phyloP scores from a whole-genome alignment of 2,329 filamentous ascomycete genomes.

The Myotisia sp. region DNA sequence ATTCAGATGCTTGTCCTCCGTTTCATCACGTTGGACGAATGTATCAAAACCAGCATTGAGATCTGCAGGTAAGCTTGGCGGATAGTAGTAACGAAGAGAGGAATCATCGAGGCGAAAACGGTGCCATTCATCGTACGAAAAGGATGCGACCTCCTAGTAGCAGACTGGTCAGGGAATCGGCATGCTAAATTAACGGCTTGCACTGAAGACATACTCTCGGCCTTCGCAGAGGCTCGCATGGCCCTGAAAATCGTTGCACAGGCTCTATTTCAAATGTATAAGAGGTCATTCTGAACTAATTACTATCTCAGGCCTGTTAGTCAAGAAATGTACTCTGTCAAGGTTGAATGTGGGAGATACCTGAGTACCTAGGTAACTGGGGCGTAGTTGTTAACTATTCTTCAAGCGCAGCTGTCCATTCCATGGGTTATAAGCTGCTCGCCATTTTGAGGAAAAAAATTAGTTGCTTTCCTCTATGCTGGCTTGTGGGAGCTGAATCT shows the following conservation, averaged over 20 bases:
- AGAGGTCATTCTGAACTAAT: too few relatives aligned
- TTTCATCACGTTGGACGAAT: slow-evolving; percentile 72
- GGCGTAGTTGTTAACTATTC: too few relatives aligned
- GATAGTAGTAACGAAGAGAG: slow-evolving; percentile 79
- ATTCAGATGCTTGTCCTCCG: slow-evolving; percentile 73
- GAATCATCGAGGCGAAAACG: slow-evolving; percentile 60
- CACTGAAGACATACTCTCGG: slow-evolving; percentile 60
- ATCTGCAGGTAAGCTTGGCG: slow-evolving; percentile 55
- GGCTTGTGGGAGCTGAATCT: too few relatives aligned
- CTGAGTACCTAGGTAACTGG: too few relatives aligned
- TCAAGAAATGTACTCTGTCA: too few relatives aligned
- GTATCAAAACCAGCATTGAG: slow-evolving; percentile 67
- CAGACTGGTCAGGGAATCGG: slow-evolving; percentile 3
- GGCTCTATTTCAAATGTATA: slow-evolving; percentile 52
- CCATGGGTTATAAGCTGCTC: too few relatives aligned
- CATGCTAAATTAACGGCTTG: neutral
- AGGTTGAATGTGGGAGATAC: too few relatives aligned
- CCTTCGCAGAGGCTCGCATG: slow-evolving; percentile 56
- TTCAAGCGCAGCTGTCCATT: too few relatives aligned
- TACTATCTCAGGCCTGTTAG: too few relatives aligned
- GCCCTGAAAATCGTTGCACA: slow-evolving; percentile 52
- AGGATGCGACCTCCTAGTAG: slow-evolving; percentile 71
- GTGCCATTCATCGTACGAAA: slow-evolving; percentile 83
- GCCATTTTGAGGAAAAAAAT: too few relatives aligned
- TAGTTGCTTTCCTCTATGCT: too few relatives aligned